Conservation (phyloP, 2,329 filamentous ascomycete genomes). For the Sarocladium kiliense region DNA sequence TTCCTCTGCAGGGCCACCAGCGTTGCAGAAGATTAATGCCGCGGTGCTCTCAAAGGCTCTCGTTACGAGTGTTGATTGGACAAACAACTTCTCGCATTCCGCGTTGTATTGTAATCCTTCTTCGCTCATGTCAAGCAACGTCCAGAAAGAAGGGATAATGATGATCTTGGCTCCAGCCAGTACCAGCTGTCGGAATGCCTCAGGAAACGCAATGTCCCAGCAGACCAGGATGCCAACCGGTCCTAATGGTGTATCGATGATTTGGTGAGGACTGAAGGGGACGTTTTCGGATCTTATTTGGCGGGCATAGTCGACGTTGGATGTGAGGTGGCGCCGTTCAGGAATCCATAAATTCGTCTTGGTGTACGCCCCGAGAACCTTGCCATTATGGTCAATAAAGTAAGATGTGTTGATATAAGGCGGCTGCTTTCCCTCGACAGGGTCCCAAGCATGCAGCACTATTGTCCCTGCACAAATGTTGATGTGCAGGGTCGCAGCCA, state of each 20-base stretch:
- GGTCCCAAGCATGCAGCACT: slow-evolving; percentile 35
- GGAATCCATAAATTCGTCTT: slow-evolving; percentile 77
- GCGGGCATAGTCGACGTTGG: slow-evolving; percentile 30
- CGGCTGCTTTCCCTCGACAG: neutral
- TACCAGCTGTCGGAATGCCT: slow-evolving; percentile 69
- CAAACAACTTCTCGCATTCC: slow-evolving; percentile 57
- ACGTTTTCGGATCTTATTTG: slow-evolving; percentile 33
- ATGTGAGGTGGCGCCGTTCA: slow-evolving; percentile 58
- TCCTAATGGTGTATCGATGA: slow-evolving; percentile 53
- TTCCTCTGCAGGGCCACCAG: slow-evolving; percentile 47
- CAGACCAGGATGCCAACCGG: slow-evolving; percentile 64
- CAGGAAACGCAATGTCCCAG: slow-evolving; percentile 77
- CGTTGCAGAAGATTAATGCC: slow-evolving; percentile 66
- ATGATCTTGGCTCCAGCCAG: slow-evolving; percentile 65
- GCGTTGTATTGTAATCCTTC: slow-evolving; percentile 54
- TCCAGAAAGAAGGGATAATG: slow-evolving; percentile 69
- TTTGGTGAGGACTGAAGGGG: slow-evolving; percentile 48
- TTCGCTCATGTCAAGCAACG: slow-evolving; percentile 38
- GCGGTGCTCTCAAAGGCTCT: slow-evolving; percentile 72
- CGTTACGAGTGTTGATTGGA: slow-evolving; percentile 57
- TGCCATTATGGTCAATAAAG: slow-evolving; percentile 59
- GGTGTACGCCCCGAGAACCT: slow-evolving; percentile 58
- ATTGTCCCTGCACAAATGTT: slow-evolving; percentile 76
- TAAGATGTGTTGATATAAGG: slow-evolving; percentile 59
- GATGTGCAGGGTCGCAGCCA: slow-evolving; percentile 62